phyloP scores from a whole-genome alignment of 768 basidiomycete genomes.

The Boletus reticulatus region DNA sequence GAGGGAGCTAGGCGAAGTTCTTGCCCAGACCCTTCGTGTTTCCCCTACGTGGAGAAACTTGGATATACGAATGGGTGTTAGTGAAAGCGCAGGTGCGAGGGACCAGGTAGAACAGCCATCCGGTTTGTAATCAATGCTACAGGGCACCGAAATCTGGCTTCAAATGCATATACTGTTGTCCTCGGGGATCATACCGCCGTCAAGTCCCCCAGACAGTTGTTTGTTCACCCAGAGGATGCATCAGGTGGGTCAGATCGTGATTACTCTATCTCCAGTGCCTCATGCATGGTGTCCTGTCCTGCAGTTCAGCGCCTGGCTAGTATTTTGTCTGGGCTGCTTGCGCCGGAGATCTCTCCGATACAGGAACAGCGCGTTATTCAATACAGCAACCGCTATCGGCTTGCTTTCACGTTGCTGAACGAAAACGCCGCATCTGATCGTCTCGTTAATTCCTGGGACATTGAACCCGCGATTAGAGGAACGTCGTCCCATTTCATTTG shows the following conservation, averaged over 20 bases:
- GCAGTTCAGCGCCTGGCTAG: slow-evolving; percentile 38
- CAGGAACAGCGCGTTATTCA: slow-evolving; percentile 57
- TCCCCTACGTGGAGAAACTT: slow-evolving; percentile 45
- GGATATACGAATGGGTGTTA: slow-evolving; percentile 33
- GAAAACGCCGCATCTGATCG: slow-evolving; percentile 76
- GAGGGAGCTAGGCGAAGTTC: slow-evolving; percentile 30
- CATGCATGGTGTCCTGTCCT: slow-evolving; percentile 15
- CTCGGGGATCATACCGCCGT: slow-evolving; percentile 26
- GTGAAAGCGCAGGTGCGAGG: slow-evolving; percentile 35
- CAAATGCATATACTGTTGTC: slow-evolving; percentile 21
- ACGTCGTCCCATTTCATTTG: slow-evolving; percentile 30
- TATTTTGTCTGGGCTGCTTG: slow-evolving; percentile 40
- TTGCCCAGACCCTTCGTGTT: slow-evolving; percentile 11
- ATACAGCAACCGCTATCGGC: slow-evolving; percentile 78
- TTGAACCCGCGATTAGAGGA: slow-evolving; percentile 64
- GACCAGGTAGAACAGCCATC: not conserved
- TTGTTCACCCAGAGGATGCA: slow-evolving; percentile 23
- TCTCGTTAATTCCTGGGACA: slow-evolving; percentile 68
- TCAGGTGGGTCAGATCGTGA: slow-evolving; percentile 24
- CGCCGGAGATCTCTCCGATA: slow-evolving; percentile 45
- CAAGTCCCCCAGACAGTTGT: slow-evolving; percentile 17
- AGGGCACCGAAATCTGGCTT: slow-evolving; percentile 10
- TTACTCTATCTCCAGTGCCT: slow-evolving; percentile 1
- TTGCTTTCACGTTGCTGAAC: slow-evolving; percentile 91
- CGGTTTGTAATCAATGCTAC: slow-evolving; percentile 6